Base-by-base conservation (phyloP, 176 grass and related monocot genomes). In the Paspalum notatum region DNA sequence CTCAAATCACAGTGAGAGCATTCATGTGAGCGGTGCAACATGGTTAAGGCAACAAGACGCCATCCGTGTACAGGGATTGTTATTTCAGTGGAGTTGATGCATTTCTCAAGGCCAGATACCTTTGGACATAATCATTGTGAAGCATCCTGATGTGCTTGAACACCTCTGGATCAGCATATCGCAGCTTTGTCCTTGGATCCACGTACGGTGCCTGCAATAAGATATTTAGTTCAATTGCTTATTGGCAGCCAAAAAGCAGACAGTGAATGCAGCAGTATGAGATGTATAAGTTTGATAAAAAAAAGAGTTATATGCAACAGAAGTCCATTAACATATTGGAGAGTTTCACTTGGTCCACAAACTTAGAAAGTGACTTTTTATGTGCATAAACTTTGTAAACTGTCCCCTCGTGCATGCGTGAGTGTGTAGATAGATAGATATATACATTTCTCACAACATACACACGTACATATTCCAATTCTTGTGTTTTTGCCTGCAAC, bases 61-160 rank as follows among this genome's bases (percentile, higher is more conserved):
- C 37, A 20, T 50, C 21, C 3, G 13, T 71, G 47, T 48, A 4
- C 14, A 10, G 13, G 42, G 11, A 72, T 47, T 38, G 75, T 55
- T 87, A 94, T 89, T 81, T 87, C 7, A 97, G 48, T 39, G 92
- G 52, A 56, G 94, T 80, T 6, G 87, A 91, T 42, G 91, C 94
- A 82, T 97, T 97, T 78, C 94, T 88, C 63, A 94, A 63, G 3
- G 91, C 59, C 27, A 97, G 78, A 68, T 94, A 97, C n/a, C 85
- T 87, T 53, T 97, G 94, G 26, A 97, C 87, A 54, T 94, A 85
- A 39, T 97, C 94, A 52, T 94, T 61, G 4, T 90, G 89, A 37
- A 97, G 89, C 75, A 76, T 94, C 92, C 95, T 80, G 68, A 97
- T 73, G 44, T 80, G 95, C 84, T 82, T 97, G 85, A 97, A 97